Evolutionary conservation across 495 filamentous ascomycete genomes (phyloP), one percentile per base, ranked within the genome.

Genomic region (Annulohypoxylon nitens): DNA sequence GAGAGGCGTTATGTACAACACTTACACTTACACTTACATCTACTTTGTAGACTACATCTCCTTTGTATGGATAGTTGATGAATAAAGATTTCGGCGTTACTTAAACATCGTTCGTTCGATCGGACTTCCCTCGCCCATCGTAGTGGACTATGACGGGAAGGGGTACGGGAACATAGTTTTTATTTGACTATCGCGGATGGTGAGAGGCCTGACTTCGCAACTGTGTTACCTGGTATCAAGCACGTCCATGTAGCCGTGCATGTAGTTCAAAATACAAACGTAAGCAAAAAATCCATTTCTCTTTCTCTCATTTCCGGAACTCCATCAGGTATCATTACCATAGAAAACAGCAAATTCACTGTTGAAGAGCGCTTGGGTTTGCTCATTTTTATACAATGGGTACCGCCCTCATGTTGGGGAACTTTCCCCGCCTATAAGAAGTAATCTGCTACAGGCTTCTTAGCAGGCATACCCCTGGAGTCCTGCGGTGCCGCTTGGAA

Each of bases 401-500:
- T 30, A 6, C 34, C 43, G 26, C 41, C 64, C 14, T 61, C 33
- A 48, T 14, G 10, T n/a, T 26, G 36, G 51, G 18, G 16, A 10
- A n/a, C 10, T 8, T 53, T 76, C 57, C 37, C 36, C 6, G 10
- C 36, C 23, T 80, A 88, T 86, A 99, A 84, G 78, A 99, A 99
- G 86, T 99, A 99, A 83, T 98, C 95, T 73, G 94, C 95, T 69
- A 96, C 92, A 51, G 96, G 96, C 83, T 98, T 98, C 87, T 99
- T 99, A 48, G 96, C 96, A 77, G 96, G 96, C 96, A 99, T 98
- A 11, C 96, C 96, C 80, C 97, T 89, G 45, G 92, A 92, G 81
- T 98, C 96, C 85, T 99, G 96, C 74, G 96, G 93, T 72, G 96
- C 96, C 1, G 97, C 97, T 76, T 98, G 94, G 81, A 98, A 99